Evolutionary conservation across 2,329 filamentous ascomycete species (phyloP), one percentile per base, ranked within the genome.

Genomic region (Sclerotinia glacialis): DNA sequence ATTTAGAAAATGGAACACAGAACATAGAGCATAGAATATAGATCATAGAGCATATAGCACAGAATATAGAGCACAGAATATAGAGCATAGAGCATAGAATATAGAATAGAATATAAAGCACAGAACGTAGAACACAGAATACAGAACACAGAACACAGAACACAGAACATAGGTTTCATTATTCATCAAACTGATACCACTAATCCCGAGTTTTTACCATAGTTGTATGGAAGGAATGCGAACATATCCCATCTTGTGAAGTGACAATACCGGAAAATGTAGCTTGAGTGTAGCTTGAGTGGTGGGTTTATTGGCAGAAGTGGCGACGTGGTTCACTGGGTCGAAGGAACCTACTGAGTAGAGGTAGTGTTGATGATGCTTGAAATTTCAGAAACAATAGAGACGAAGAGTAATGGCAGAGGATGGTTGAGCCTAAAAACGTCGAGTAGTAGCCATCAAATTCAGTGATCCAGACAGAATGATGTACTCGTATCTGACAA

Each of bases 221-320:
- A 28, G 61, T 50, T 28, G 14, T 64, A 31, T 64, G 61, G 61
- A 64, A 55, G 21, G 61, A 64, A 54, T 64, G 55, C 1, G 61
- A 28, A 5, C 61, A 64, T 31, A 54, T 54, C 6, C 50, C 61
- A 2, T 18, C 61, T 23, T 64, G n/a, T 37, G 44, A 46, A 21
- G 42, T 55, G 21, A 54, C 23, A 9, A 37, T 64, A 44, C 50
- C 61, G 16, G 37, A 55, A 55, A 9, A 18, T 8, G 11, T 64
- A 34, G 61, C 61, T 26, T 64, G 49, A 50, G 7, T 8, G 11
- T 64, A 34, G 61, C 61, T 26, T 64, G 49, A 50, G 7, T 21
- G n/a, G 61, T 40, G 21, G 61, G 61, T 6, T 9, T 55, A 4
- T 54, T 64, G 47, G 61, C 61, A 42, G 61, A 64, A 26, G 28